Evolutionary conservation across 257 asterid genomes (phyloP), one percentile per base, ranked within the genome.

Genomic region (Penstemon barbatus): DNA sequence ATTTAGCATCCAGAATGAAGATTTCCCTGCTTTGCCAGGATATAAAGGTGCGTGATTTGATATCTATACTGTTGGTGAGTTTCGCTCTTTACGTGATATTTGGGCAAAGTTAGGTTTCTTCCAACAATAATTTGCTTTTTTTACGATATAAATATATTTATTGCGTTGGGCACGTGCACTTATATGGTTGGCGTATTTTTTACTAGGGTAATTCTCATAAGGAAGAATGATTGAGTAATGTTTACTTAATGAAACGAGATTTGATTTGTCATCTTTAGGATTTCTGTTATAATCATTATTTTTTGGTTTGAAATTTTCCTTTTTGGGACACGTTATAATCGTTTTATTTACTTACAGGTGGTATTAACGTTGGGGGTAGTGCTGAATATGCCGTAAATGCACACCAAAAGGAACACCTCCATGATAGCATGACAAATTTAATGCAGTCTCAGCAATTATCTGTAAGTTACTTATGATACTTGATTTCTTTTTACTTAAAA

Each of bases 1-100:
- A 75, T 91, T 91, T 85, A 89, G 98, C 82, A 91, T 91, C 78
- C 98, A 89, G 74, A 91, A 86, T 84, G 98, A 91, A 87, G 98
- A 91, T 80, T 91, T 91, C 69, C 96, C 98, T 57, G 96, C 98
- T 74, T 83, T 89, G 82, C 95, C 96, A 8, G 96, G 96, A 78
- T 91, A 76, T 75, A 86, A 85, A 91, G 98, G 98, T 91, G 79
- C 71, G 96, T 91, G 79, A 70, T 71, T 62, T 65, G 18, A 61
- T 64, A 60, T 75, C 13, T 74, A 18, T 50, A 12, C 58, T 13
- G 45, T 59, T 70, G 63, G 53, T 49, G 63, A 7, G 7, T 12
- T 46, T 46, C 10, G 51, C 45, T 71, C 53, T 54, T 55, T 59
- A 2, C 13, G 40, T 25, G 51, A 51, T 52, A 61, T 7, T 65